phyloP scores from a whole-genome alignment of 2,329 filamentous ascomycete species.

The Dryadomyces sulphureus region DNA sequence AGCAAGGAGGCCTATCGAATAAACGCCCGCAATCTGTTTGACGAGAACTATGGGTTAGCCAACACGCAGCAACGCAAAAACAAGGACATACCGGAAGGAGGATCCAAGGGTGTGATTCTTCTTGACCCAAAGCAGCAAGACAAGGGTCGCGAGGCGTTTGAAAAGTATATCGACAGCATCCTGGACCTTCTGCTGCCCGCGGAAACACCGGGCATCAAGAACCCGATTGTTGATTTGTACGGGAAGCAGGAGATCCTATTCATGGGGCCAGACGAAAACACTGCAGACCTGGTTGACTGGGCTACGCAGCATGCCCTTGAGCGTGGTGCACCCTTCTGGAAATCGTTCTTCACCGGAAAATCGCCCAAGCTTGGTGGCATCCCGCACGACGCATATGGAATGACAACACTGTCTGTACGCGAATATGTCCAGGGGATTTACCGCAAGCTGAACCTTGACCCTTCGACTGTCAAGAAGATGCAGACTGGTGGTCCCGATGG shows the following conservation, averaged over 20 bases:
- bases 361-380: conserved; percentile 92
- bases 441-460: conserved; percentile 84
- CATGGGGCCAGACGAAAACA: conserved; percentile 98
- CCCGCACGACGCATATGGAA: conserved; percentile 88
- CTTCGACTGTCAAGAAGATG: conserved; percentile 74
- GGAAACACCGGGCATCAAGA: conserved; percentile 91
- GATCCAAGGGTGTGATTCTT: conserved; percentile 93
- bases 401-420: conserved; percentile 93
- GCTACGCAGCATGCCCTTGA: conserved; percentile 86
- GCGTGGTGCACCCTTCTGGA: conserved; percentile 94
- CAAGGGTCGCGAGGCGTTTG: conserved; percentile 80
- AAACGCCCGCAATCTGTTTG: conserved; percentile 90
- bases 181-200: conserved; percentile 85
- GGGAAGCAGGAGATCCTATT: conserved; percentile 95
- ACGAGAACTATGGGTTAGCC: conserved; percentile 96
- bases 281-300: conserved; percentile 93
- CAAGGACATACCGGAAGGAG: conserved; percentile 97
- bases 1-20: conserved; percentile 93
- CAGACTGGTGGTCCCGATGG: conserved; percentile 96
- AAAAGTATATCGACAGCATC: conserved; percentile 99
- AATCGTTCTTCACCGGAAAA: conserved; percentile 99
- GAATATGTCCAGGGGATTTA: conserved; percentile 96
- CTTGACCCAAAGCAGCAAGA: conserved; percentile 91
- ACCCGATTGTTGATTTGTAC: conserved; percentile 90
- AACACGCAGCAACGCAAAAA: conserved; percentile 99